Evolutionary conservation across 352 stramenopile genomes (phyloP).

Genomic region (Albugo laibachii): DNA sequence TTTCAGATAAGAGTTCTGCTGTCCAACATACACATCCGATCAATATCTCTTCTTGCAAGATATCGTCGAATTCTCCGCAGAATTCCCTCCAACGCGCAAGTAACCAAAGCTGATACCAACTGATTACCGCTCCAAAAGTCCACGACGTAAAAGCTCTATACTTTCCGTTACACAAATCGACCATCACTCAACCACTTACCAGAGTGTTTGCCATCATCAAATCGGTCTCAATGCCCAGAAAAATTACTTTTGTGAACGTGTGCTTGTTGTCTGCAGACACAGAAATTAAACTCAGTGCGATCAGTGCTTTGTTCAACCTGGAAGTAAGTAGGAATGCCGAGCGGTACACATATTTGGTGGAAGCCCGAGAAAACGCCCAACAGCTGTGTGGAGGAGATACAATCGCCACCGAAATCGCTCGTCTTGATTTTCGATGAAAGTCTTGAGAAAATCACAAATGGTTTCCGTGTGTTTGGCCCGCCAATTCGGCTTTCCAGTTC

Average conservation of each 20-base stretch:
- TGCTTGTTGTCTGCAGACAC: background rate
- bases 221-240: slow-evolving; percentile 69
- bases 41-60: slow-evolving; percentile 26
- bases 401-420: slow-evolving; percentile 57
- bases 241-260: slow-evolving; percentile 29
- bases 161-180: background rate
- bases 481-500: background rate
- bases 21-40: slow-evolving; percentile 34
- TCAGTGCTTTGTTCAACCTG: slow-evolving; percentile 36
- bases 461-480: background rate
- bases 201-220: slow-evolving; percentile 80
- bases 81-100: slow-evolving; percentile 28
- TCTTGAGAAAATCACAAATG: slow-evolving; percentile 52
- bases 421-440: slow-evolving; percentile 70
- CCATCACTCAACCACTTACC: slow-evolving; percentile 12
- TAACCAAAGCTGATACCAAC: slow-evolving; percentile 33
- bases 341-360: slow-evolving; percentile 39
- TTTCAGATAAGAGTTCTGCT: slow-evolving; percentile 37
- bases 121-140: slow-evolving; percentile 49
- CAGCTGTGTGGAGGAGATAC: slow-evolving; percentile 54
- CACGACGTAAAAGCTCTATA: slow-evolving; percentile 41
- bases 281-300: background rate
- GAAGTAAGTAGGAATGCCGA: slow-evolving; percentile 12
- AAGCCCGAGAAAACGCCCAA: slow-evolving; percentile 44
- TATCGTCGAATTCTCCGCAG: slow-evolving; percentile 17